Evolutionary conservation across 495 filamentous ascomycete genomes (phyloP).

Genomic region (Penicillium manginii): DNA sequence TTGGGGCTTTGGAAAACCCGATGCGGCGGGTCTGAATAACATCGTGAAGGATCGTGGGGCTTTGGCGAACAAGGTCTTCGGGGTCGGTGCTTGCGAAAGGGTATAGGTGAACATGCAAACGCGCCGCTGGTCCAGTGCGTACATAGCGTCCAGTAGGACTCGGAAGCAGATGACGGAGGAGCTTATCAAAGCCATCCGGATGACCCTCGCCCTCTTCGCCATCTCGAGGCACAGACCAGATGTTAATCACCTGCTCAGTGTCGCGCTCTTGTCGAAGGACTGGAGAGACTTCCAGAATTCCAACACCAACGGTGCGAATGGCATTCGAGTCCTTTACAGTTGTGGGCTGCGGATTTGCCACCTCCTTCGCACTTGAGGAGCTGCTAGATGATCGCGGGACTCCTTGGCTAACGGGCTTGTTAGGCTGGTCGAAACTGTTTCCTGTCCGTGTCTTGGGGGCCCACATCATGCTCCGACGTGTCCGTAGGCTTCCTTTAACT

Average conservation of each 20-base stretch:
- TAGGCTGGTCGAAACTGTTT: conserved; percentile 31
- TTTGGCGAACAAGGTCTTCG: conserved; percentile 77
- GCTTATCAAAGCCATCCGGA: conserved; percentile 71
- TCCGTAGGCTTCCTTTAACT: conserved; percentile 48
- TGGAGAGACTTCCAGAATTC: conserved; percentile 76
- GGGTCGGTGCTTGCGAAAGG: conserved; percentile 76
- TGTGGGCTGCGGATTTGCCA: conserved; percentile 36
- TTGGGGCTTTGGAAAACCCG: conserved; percentile 93
- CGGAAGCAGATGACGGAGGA: conserved; percentile 74
- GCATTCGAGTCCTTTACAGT: conserved; percentile 49
- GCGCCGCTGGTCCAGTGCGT: conserved; percentile 68
- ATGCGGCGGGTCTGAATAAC: conserved; percentile 81
- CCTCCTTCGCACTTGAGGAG: conserved; percentile 56
- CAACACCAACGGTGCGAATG: conserved; percentile 76
- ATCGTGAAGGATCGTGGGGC: conserved; percentile 84
- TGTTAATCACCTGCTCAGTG: conserved; percentile 73
- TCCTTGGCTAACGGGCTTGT: conserved; percentile 37
- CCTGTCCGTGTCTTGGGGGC: conserved; percentile 46
- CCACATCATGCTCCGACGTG: conserved; percentile 86
- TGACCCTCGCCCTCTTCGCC: conserved; percentile 55
- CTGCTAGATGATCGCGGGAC: conserved; percentile 58
- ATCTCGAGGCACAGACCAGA: conserved; percentile 73
- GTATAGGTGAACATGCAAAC: conserved; percentile 74
- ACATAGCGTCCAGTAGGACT: conserved; percentile 74
- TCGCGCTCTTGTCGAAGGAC: conserved; percentile 77